Percentiles rank a stretch among this genome's conserved stretches.
Evolutionary conservation across 495 filamentous ascomycete genomes (phyloP).

Genomic region (Daldinia caldariorum): DNA sequence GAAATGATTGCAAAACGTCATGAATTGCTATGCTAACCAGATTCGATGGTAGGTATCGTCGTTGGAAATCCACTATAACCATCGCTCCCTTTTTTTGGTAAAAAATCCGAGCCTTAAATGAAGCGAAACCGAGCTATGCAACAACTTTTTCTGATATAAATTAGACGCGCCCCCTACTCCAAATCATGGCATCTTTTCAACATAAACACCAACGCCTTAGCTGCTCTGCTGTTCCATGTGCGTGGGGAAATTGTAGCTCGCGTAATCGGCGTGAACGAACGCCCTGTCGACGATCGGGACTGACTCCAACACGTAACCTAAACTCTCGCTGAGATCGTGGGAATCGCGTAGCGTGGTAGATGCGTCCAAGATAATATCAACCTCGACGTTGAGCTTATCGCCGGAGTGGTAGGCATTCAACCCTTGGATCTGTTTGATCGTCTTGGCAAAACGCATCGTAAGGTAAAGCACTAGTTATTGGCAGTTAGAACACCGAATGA

Average conservation of each 20-base stretch:
- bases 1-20: constrained; percentile 3
- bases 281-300: constrained; percentile 77
- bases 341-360: constrained; percentile 80
- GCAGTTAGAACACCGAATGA: constrained; percentile 16
- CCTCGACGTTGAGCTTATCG: constrained; percentile 88
- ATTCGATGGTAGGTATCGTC: constrained; percentile 26
- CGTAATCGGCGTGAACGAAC: constrained; percentile 83
- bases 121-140: constrained; percentile 25
- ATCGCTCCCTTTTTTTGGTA: not conserved
- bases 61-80: constrained; percentile 26
- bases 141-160: constrained; percentile 8
- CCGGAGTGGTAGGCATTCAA: constrained; percentile 89
- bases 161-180: constrained; percentile 8
- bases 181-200: not conserved
- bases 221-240: constrained; percentile 79
- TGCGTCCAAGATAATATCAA: constrained; percentile 81
- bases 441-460: constrained; percentile 92
- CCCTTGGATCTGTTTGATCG: constrained; percentile 87
- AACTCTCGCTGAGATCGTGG: constrained; percentile 84
- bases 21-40: constrained; percentile 5
- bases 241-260: constrained; percentile 80
- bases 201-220: constrained; percentile 8
- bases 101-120: constrained; percentile 20
- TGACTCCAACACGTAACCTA: constrained; percentile 91
- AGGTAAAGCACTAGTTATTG: constrained; percentile 74